Evolutionary conservation across 2,329 filamentous ascomycete species (phyloP), one percentile per base, ranked within the genome.

Genomic region (Daldinia eschscholtzii): DNA sequence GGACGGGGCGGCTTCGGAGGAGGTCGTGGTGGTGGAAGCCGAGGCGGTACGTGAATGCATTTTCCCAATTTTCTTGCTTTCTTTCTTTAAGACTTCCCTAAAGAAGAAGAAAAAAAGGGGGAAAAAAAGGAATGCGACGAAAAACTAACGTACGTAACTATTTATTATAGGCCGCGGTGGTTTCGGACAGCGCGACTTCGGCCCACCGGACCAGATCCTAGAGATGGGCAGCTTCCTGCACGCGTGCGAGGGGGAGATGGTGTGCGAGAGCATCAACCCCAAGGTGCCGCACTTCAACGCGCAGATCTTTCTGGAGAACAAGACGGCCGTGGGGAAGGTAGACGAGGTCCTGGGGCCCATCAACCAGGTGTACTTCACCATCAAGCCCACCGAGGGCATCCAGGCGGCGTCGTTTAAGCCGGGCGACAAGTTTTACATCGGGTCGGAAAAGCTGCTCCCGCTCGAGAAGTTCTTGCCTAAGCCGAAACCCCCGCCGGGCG

Each of bases 221-320:
- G 96, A 98, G 84, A 93, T 99, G 92, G 96, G 96, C 81, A 89
- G 89, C 73, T 97, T 98, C 83, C 83, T 98, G 80, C 96, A 99
- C 85, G 91, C 94, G 66, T 95, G 93, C 84, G 96, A 99, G 83
- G 95, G 95, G 81, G 96, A 99, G 83, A 96, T 99, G 88, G 92
- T 99, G 76, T 98, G 95, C 92, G 91, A 94, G 83, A 97, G 93
- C 75, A 91, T 92, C 83, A 98, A 98, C 86, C 86, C 92, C 76
- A 98, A 98, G 85, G 92, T 99, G 72, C 96, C 96, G 70, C 97
- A 97, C 86, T 99, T 99, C 91, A 98, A 98, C 86, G 96, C 96
- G 70, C 94, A 94, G 75, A 97, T 99, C 82, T 99, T 96, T 85
- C 91, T 98, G 77, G 95, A 98, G 88, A 99, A 98, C 87, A 99